Percentiles rank a stretch among this genome's conserved stretches.
Conservation (phyloP, 805 yeast species). For the Candida insectorum region DNA sequence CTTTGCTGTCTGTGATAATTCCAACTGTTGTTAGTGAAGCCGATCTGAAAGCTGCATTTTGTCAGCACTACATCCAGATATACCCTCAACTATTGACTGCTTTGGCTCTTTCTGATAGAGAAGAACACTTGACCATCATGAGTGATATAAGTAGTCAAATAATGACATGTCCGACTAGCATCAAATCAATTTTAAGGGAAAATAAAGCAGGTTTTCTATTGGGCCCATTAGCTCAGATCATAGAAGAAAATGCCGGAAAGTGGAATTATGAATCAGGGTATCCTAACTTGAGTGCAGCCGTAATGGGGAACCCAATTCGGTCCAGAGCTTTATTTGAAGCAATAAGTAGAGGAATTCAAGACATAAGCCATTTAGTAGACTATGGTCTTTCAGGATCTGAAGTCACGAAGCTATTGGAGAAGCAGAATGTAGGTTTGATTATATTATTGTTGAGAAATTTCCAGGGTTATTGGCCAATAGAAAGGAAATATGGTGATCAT, state of each 20-base stretch:
- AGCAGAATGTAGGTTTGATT: constrained; percentile 38
- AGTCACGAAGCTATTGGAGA: constrained; percentile 14
- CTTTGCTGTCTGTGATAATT: constrained; percentile 46
- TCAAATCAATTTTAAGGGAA: constrained; percentile 37
- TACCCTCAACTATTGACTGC: constrained; percentile 49
- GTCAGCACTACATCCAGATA: constrained; percentile 52
- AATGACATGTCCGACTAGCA: constrained; percentile 42
- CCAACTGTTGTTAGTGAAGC: constrained; percentile 55
- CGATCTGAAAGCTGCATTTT: constrained; percentile 44
- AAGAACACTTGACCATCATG: constrained; percentile 39
- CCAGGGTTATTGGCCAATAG: constrained; percentile 56
- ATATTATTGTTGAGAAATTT: constrained; percentile 49
- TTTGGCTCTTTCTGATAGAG: constrained; percentile 49
- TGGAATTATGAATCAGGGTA: constrained; percentile 33
- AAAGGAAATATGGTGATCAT: constrained; percentile 65
- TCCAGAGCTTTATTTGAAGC: constrained; percentile 27
- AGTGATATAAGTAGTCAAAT: constrained; percentile 36
- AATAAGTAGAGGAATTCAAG: constrained; percentile 27
- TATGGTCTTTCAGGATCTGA: constrained; percentile 20
- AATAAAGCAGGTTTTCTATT: constrained; percentile 43
- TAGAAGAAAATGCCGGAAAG: constrained; percentile 38
- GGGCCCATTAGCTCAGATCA: constrained; percentile 43
- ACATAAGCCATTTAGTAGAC: constrained; percentile 24
- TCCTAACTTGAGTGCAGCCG: constrained; percentile 24
- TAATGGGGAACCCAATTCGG: constrained; percentile 10